phyloP scores from a whole-genome alignment of 768 basidiomycete species.

The Mycena polygramma region DNA sequence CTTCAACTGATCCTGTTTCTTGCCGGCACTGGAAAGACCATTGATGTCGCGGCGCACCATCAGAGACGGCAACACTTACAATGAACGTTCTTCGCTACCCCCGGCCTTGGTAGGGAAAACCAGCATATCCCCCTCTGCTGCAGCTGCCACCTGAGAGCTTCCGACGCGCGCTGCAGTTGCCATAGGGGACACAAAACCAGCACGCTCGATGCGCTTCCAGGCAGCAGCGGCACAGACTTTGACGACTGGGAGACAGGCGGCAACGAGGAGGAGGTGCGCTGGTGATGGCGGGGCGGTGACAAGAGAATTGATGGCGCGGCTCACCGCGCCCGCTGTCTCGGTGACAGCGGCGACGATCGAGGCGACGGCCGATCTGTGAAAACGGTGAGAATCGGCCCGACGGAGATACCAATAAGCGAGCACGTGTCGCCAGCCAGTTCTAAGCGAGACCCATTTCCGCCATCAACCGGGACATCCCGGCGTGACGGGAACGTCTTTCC shows the following conservation, averaged over 20 bases:
- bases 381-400: background rate
- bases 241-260: conserved; percentile 4
- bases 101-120: conserved; percentile 16
- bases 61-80: background rate
- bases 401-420: conserved; percentile 1
- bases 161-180: background rate
- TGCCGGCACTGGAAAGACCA: background rate
- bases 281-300: conserved; percentile 16
- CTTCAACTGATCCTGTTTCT: conserved; percentile 2
- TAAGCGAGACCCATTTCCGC: conserved; percentile 18
- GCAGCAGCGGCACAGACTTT: background rate
- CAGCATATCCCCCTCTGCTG: background rate
- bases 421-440: conserved; percentile 19
- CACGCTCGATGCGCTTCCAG: background rate
- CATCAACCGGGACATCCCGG: conserved; percentile 1
- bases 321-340: conserved; percentile 11
- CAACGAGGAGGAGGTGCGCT: background rate
- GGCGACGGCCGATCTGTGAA: background rate
- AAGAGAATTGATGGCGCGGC: conserved; percentile 5
- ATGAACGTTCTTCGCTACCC: conserved; percentile 1
- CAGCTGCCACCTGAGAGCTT: conserved; percentile 9
- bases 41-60: background rate
- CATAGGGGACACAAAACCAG: background rate
- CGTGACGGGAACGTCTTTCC: conserved; percentile 24
- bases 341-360: conserved; percentile 17